Base-by-base conservation (phyloP, 306 rosid species). In the Quercus cerris region DNA sequence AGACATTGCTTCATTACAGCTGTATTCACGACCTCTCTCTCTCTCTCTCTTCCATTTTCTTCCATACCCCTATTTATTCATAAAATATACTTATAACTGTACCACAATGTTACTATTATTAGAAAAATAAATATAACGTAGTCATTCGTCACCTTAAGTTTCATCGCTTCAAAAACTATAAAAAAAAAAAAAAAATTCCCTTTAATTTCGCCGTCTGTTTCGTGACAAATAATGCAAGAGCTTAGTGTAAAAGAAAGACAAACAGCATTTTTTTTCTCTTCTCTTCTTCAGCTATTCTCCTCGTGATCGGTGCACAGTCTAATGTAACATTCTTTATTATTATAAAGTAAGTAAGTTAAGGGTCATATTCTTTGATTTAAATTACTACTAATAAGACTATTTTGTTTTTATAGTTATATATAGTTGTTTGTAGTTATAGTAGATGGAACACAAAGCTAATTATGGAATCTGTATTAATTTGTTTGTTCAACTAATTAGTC, bases 1-100 rank as follows among this genome's bases (percentile, higher is more conserved):
- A 73, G 78, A 38, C 56, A 59, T 72, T 30, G 66, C 46, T 82
- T 86, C 91, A 81, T 78, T 86, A 88, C 97, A 91, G 97, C 97
- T 91, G 97, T 88, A 88, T 85, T 83, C 94, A 88, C 91, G 80
- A 89, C 78, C 79, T 12, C 62, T 20, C 64, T 31, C 61, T 25
- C 3, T 63, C 68, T 78, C 54, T 56, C 61, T 9, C 69, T 20
- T 20, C 20, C 57, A 25, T 22, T 62, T 64, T 38, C 74, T 80
- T 28, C 52, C 77, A 31, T 17, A 8, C 20, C 76, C 23, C 62
- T n/a, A 6, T 49, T 68, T 44, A 23, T 78, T 70, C 23, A 22
- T 22, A 74, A 58, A 58, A 25, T 22, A 51, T 58, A 68, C 75
- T 75, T 84, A 56, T 59, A 59, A 75, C 49, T 13, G 27, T 3